Evolutionary conservation across 441 rosid genomes (phyloP), one percentile per base, ranked within the genome.

Genomic region (Kokia cookei): DNA sequence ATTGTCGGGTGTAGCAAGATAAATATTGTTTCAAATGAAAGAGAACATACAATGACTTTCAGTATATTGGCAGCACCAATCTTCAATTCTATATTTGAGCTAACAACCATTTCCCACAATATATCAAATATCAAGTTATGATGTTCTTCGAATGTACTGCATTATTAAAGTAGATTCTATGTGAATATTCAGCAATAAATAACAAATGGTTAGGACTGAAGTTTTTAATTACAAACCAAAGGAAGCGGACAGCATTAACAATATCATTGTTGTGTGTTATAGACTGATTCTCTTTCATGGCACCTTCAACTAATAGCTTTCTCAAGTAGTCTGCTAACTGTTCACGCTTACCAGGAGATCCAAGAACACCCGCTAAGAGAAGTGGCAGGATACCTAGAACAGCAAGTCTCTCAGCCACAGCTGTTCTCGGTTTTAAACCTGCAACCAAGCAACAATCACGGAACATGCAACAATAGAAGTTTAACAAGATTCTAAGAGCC

Each of bases 101-200:
- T 94, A 71, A 89, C 93, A 57, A 93, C 95, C 98, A 95, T 95
- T 87, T 93, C 98, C 99, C 98, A 95, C 75, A 91, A 83, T 63
- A 93, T 88, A 65, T 88, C 86, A 71, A 95, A 91, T 81, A 93
- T 84, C 91, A 93, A 87, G 64, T 80, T 67, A 80, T 91, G 99
- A 75, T 95, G 94, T 84, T 86, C 90, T 76, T 89, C 95, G 77
- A 85, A 90, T 40, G 93, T 89, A 84, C 99, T 95, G 93, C 87
- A 81, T 62, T 47, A 81, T 63, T 73, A 68, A 80, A 78, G 70
- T 74, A 71, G 24, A 60, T 65, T 66, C 53, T 63, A 58, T 74
- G 80, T 82, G 48, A 69, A 73, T 51, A 29, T 68, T 68, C 2
- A 68, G 60, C 54, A 48, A 76, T 65, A 77, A 69, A 73, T 47